Evolutionary conservation across 345 rosid genomes (phyloP).

Genomic region (Aquilaria yunnanensis): DNA sequence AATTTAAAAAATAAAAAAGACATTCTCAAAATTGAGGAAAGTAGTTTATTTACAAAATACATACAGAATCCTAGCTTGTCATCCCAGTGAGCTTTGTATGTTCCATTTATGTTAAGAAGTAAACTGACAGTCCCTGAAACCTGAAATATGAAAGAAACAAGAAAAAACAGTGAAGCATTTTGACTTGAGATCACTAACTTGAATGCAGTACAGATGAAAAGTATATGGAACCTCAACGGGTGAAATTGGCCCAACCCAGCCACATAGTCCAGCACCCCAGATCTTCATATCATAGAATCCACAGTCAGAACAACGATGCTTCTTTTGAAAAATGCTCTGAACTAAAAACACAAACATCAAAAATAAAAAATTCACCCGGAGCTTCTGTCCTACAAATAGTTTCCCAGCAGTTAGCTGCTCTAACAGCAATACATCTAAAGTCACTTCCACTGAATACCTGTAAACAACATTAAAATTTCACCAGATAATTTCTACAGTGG

Average conservation of each 20-base stretch:
- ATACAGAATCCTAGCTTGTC: constrained; percentile 89
- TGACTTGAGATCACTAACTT: constrained; percentile 10
- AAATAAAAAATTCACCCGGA: constrained; percentile 49
- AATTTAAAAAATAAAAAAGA: constrained; percentile 9
- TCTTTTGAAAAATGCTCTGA: constrained; percentile 1
- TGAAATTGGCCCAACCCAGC: constrained; percentile 85
- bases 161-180: constrained; percentile 14
- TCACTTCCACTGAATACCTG: constrained; percentile 80
- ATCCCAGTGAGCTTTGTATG: constrained; percentile 94
- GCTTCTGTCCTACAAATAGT: constrained; percentile 84
- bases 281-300: constrained; percentile 47
- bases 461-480: constrained; percentile 2
- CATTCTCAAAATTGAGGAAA: constrained; percentile 4
- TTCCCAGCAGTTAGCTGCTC: constrained; percentile 65
- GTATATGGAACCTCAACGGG: constrained; percentile 63
- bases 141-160: constrained; percentile 43
- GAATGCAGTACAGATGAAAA: constrained; percentile 16
- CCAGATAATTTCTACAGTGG: not conserved
- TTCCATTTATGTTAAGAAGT: constrained; percentile 79
- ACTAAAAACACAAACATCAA: constrained; percentile 1
- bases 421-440: constrained; percentile 56
- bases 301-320: constrained; percentile 16
- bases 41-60: constrained; percentile 24
- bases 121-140: constrained; percentile 46
- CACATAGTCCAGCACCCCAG: constrained; percentile 78